Base-by-base conservation (phyloP, 257 asterid genomes). In the Nicotiana attenuata region DNA sequence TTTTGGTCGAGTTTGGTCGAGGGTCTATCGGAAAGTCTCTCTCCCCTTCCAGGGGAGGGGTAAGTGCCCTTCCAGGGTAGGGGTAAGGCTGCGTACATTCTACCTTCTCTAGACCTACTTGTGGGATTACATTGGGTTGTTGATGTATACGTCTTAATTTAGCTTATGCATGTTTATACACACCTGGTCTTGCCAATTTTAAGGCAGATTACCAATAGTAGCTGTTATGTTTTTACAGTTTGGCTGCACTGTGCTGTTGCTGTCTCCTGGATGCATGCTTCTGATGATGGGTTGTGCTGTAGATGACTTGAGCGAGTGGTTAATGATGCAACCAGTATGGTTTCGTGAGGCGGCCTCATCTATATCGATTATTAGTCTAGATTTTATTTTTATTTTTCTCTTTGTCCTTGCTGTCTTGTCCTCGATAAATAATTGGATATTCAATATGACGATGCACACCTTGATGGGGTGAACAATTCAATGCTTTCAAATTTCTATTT, bases 251-350 rank as follows among this genome's bases (percentile, higher is more conserved):
- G 24, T 91, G 96, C 85, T 92, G 96, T 81, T 90, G 96, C 85
- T 92, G 93, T 77, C 90, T 92, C 20, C 76, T 92, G 68, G 96
- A 92, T 75, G 96, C 90, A 0, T 87, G 91, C 88, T 89, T 90
- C 81, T 92, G 88, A 90, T 63, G 83, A 59, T 56, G 63, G 63
- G 5, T 60, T 60, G 29, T 17, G 59, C 78, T 71, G 78, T 71
- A 71, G 45, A 71, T 71, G 78, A 20, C 35, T 29, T 41, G 59
- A 20, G 20, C 35, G 7, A 71, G 33, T 6, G 20, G 45, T 45
- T 57, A 8, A 7, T 50, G 24, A 50, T 50, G 52, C 20, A 41
- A 47, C 15, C 38, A 71, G 1, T 52, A 52, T 52, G 57, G 57
- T 11, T 52, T 11, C 3, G 57, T 52, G 57, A 52, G 57, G 57